These are phyloP conservation scores for Talaromyces atroroseus DNA, from an alignment of 2,329 filamentous ascomycete genomes.

Conservation along the genomic window DNA sequence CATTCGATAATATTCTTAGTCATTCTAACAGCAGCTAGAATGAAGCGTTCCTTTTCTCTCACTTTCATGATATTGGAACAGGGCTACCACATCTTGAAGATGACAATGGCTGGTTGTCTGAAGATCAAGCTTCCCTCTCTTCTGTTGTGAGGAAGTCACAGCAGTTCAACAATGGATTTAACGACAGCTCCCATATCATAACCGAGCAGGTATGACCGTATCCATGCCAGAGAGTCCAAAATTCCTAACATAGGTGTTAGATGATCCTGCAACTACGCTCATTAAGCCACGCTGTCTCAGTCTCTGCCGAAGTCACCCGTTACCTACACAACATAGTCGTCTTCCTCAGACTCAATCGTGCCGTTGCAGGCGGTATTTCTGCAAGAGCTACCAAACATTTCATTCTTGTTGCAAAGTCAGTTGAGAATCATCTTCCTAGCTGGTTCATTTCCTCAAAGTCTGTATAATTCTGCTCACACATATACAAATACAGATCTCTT, in stretches of 20 bases:
- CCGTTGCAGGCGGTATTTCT: conserved; percentile 71
- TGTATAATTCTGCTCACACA: conserved; percentile 8
- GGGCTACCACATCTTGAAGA: conserved; percentile 73
- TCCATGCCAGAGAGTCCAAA: not conserved
- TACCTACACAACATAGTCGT: conserved; percentile 85
- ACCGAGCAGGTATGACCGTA: conserved; percentile 1
- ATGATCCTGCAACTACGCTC: conserved; percentile 54
- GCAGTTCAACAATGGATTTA: not conserved
- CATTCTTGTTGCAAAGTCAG: conserved; percentile 57
- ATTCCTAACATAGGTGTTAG: conserved; percentile 17
- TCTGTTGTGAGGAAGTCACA: conserved; percentile 31
- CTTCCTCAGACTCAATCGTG: conserved; percentile 82
- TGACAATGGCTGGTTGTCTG: conserved; percentile 34
- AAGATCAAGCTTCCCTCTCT: conserved; percentile 30
- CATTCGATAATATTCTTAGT: not conserved
- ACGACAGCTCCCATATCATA: not conserved
- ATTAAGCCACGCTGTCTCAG: conserved; percentile 53
- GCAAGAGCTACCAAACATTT: conserved; percentile 76
- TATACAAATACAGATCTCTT: conserved; percentile 52
- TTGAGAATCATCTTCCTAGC: too few species aligned
- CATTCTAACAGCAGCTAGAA: conserved; percentile 43
- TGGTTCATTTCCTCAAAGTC: not conserved
- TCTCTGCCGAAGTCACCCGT: conserved; percentile 71
- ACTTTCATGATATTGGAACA: conserved; percentile 69
- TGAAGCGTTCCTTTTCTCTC: conserved; percentile 81